phyloP scores from a whole-genome alignment of 805 yeast species.

The Zygosaccharomyces pseudorouxii region DNA sequence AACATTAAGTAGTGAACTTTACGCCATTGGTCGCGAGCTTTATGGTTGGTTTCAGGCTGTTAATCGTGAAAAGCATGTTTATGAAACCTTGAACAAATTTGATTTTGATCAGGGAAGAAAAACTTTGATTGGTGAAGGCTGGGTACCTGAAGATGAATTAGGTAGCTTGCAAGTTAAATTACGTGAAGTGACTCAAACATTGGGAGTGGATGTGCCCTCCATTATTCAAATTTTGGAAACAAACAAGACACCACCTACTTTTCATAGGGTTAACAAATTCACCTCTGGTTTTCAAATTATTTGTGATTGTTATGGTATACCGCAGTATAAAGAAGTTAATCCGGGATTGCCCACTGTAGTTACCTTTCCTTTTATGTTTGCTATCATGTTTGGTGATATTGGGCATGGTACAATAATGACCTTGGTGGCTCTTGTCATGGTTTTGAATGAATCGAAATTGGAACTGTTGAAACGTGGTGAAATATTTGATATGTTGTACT shows the following conservation, averaged over 20 bases:
- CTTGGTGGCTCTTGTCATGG: slow-evolving; percentile 51
- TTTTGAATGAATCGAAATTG: slow-evolving; percentile 50
- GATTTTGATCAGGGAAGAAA: slow-evolving; percentile 63
- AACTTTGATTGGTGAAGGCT: slow-evolving; percentile 67
- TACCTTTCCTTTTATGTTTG: slow-evolving; percentile 79
- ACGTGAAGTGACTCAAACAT: slow-evolving; percentile 35
- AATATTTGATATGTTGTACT: slow-evolving; percentile 71
- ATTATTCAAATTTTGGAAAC: slow-evolving; percentile 59
- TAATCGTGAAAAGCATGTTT: slow-evolving; percentile 54
- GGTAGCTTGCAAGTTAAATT: slow-evolving; percentile 42
- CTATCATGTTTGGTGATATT: slow-evolving; percentile 78
- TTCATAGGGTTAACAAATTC: slow-evolving; percentile 63
- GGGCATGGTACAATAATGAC: slow-evolving; percentile 70
- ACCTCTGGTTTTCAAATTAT: slow-evolving; percentile 66
- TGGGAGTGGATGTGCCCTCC: slow-evolving; percentile 38
- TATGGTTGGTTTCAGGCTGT: slow-evolving; percentile 53
- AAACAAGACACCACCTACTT: slow-evolving; percentile 66
- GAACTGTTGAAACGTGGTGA: slow-evolving; percentile 61
- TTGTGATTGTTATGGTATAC: slow-evolving; percentile 73
- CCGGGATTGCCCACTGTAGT: slow-evolving; percentile 72
- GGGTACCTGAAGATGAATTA: slow-evolving; percentile 61
- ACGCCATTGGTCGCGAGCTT: slow-evolving; percentile 58
- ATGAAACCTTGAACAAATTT: slow-evolving; percentile 56
- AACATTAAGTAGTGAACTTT: slow-evolving; percentile 59
- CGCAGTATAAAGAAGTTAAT: slow-evolving; percentile 69